Conservation (phyloP, 2,329 filamentous ascomycete genomes). For the Pestalotiopsis sp. region DNA sequence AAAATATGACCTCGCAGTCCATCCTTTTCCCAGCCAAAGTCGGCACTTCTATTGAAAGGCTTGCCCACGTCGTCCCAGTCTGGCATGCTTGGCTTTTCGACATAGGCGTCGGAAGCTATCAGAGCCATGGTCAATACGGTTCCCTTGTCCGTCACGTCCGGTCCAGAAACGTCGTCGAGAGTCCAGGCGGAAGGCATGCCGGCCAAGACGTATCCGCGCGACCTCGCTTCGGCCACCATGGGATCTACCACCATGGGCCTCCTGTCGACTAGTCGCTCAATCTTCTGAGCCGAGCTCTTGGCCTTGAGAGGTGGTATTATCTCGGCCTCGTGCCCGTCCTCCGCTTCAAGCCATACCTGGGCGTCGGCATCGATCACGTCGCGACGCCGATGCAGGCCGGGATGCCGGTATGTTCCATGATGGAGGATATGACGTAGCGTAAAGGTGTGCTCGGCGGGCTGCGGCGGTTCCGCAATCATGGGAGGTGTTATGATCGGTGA, state of each 20-base stretch:
- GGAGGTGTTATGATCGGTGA: constrained; percentile 42
- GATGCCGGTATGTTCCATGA: constrained; percentile 81
- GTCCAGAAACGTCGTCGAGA: constrained; percentile 74
- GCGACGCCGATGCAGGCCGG: constrained; percentile 73
- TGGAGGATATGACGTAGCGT: constrained; percentile 87
- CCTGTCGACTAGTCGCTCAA: constrained; percentile 82
- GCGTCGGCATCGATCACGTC: constrained; percentile 67
- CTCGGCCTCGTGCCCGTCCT: constrained; percentile 57
- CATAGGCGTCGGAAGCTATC: constrained; percentile 90
- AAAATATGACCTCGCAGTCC: constrained; percentile 92
- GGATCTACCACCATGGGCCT: constrained; percentile 76
- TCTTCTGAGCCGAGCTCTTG: constrained; percentile 67
- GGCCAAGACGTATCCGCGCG: constrained; percentile 67
- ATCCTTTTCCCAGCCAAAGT: constrained; percentile 92
- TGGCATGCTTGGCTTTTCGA: constrained; percentile 68
- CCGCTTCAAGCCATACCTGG: constrained; percentile 63
- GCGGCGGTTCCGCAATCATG: constrained; percentile 43
- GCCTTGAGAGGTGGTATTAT: constrained; percentile 57
- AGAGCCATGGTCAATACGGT: constrained; percentile 83
- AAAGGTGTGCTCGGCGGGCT: constrained; percentile 59
- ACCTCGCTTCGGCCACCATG: constrained; percentile 73
- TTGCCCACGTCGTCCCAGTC: constrained; percentile 84
- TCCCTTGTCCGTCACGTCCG: constrained; percentile 82
- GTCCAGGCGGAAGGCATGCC: constrained; percentile 81
- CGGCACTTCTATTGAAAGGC: constrained; percentile 81